A percentile compares a stretch with the other conserved stretches of the same genome.
These are phyloP conservation scores for Populus hybrid DNA, from an alignment of 441 rosid genomes.

Conservation along the genomic window DNA sequence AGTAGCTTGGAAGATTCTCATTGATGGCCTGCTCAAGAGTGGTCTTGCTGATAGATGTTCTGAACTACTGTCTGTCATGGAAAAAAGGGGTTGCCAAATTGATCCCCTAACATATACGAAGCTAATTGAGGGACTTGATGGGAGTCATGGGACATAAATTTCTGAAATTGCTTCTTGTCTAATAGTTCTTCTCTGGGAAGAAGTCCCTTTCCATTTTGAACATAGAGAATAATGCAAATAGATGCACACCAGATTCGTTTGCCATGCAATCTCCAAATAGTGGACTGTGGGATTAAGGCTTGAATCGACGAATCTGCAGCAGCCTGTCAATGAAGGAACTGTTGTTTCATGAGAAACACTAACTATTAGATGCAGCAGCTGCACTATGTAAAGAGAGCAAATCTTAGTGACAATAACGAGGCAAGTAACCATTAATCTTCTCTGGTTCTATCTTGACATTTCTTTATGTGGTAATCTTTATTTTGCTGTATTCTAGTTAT, in stretches of 20 bases:
- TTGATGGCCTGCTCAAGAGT: slow-evolving; percentile 66
- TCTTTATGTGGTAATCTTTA: background rate
- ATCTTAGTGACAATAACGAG: slow-evolving; percentile 6
- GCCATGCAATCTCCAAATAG: background rate
- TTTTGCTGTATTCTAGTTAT: background rate
- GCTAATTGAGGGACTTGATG: slow-evolving; percentile 55
- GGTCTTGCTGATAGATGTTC: slow-evolving; percentile 49
- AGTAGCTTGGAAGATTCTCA: slow-evolving; percentile 71
- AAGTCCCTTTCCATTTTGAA: background rate
- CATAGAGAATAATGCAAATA: background rate
- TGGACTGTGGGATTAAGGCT: background rate
- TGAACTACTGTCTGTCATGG: slow-evolving; percentile 61
- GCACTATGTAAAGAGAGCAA: slow-evolving; percentile 2
- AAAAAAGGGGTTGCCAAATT: slow-evolving; percentile 48
- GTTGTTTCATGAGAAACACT: slow-evolving; percentile 7
- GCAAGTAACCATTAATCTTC: slow-evolving; percentile 18
- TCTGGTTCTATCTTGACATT: background rate
- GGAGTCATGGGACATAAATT: slow-evolving; percentile 20
- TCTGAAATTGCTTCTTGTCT: background rate
- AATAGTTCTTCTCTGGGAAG: background rate
- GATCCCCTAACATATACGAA: slow-evolving; percentile 57
- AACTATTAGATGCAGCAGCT: background rate
- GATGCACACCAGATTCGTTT: background rate
- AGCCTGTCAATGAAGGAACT: slow-evolving; percentile 5
- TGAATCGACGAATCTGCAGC: slow-evolving; percentile 1